Conservation (phyloP, 2,329 filamentous ascomycete genomes). For the Stagonosporopsis vannaccii region DNA sequence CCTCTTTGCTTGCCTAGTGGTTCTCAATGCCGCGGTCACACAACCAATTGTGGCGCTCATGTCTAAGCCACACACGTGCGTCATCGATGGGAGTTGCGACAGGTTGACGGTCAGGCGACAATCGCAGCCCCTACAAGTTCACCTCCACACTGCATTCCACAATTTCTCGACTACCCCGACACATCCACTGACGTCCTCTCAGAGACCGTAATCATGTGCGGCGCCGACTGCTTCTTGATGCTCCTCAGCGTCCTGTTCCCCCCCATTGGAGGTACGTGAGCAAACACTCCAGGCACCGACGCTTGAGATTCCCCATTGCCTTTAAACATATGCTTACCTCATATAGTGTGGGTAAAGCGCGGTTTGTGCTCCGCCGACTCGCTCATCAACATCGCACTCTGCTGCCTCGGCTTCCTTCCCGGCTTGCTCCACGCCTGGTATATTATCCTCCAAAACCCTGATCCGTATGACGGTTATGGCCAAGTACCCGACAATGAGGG, state of each 20-base stretch:
- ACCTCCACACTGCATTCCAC: slow-evolving; percentile 2
- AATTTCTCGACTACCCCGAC: background rate
- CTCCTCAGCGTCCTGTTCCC: slow-evolving; percentile 69
- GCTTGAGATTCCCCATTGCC: background rate
- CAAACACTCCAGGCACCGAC: slow-evolving; percentile 27
- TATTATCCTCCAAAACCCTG: slow-evolving; percentile 91
- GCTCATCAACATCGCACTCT: slow-evolving; percentile 93
- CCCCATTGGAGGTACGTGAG: slow-evolving; percentile 61
- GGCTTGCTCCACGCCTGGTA: slow-evolving; percentile 97
- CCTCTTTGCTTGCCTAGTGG: background rate
- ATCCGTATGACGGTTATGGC: slow-evolving; percentile 69
- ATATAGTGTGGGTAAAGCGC: slow-evolving; percentile 90
- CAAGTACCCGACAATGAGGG: slow-evolving; percentile 62
- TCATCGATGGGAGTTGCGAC: slow-evolving; percentile 5
- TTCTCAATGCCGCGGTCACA: background rate
- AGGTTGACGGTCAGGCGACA: slow-evolving; percentile 11
- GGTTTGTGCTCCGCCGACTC: slow-evolving; percentile 93
- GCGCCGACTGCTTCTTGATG: slow-evolving; percentile 67
- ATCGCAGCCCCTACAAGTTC: slow-evolving; percentile 1
- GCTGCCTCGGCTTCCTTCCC: slow-evolving; percentile 67
- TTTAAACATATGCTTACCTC: slow-evolving; percentile 17
- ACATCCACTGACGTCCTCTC: background rate
- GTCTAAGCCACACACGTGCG: slow-evolving; percentile 16
- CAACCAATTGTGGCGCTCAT: background rate
- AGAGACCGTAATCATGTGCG: slow-evolving; percentile 57